phyloP scores from a whole-genome alignment of 371 early-diverging fungal genomes.

The Mortierella sp. region DNA sequence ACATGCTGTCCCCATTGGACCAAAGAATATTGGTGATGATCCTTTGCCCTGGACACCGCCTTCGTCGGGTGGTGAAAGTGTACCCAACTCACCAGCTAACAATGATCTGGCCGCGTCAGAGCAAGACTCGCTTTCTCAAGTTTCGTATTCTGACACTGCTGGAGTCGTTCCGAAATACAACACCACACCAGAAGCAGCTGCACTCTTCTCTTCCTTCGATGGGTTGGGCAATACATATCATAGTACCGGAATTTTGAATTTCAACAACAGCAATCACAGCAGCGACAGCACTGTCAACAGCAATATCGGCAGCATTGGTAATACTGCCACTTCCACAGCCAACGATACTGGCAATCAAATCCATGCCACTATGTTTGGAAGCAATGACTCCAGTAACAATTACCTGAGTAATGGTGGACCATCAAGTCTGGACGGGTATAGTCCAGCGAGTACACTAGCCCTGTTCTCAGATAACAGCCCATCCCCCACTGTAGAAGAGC shows the following conservation, averaged over 20 bases:
- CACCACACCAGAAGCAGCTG: conserved; percentile 37
- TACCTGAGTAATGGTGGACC: not conserved
- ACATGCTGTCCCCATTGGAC: conserved; percentile 2
- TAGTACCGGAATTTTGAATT: not conserved
- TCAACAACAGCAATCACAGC: not conserved
- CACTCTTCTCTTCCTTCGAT: conserved; percentile 36
- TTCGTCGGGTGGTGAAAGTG: conserved; percentile 55
- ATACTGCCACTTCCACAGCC: not conserved
- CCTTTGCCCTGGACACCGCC: conserved; percentile 58
- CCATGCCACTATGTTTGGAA: not conserved
- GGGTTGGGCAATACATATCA: conserved; percentile 23
- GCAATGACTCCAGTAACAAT: not conserved
- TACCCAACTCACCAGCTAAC: conserved; percentile 46
- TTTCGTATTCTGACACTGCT: not conserved
- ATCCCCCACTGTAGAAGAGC: conserved; percentile 35
- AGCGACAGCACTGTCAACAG: not conserved
- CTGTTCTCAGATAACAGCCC: conserved; percentile 27
- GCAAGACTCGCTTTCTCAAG: conserved; percentile 13
- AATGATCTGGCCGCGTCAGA: conserved; percentile 31
- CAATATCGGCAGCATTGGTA: not conserved
- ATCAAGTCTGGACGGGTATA: not conserved
- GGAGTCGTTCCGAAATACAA: conserved; percentile 25
- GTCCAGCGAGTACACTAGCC: conserved; percentile 21
- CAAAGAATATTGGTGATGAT: conserved; percentile 24
- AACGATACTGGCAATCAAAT: not conserved